phyloP scores from a whole-genome alignment of 257 asterid species.

The Solanum sejunctum region DNA sequence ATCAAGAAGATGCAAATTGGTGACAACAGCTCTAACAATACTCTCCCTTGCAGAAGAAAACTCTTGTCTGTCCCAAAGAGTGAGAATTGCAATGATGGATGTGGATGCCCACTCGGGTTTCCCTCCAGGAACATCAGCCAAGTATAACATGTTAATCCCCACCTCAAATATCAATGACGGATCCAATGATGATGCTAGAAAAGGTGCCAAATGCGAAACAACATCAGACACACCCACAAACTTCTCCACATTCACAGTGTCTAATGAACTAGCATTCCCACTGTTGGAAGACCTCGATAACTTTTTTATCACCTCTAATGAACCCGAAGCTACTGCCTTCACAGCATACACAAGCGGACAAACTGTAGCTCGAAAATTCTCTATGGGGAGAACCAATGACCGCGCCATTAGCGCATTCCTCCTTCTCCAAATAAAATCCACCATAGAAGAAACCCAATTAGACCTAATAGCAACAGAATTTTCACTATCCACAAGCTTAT shows the following conservation, averaged over 20 bases:
- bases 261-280: slow-evolving; percentile 15
- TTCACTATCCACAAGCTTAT: slow-evolving; percentile 81
- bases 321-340: slow-evolving; percentile 75
- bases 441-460: slow-evolving; percentile 72
- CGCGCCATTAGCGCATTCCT: slow-evolving; percentile 62
- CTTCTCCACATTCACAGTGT: slow-evolving; percentile 48
- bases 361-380: slow-evolving; percentile 66
- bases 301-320: slow-evolving; percentile 58
- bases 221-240: slow-evolving; percentile 79
- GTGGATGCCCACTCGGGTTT: slow-evolving; percentile 93
- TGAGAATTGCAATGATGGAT: slow-evolving; percentile 71
- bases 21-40: slow-evolving; percentile 85
- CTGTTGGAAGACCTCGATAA: slow-evolving; percentile 52
- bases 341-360: slow-evolving; percentile 70
- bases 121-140: slow-evolving; percentile 95
- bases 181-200: slow-evolving; percentile 72
- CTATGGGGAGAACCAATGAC: slow-evolving; percentile 62
- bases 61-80: slow-evolving; percentile 94
- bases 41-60: slow-evolving; percentile 87
- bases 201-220: slow-evolving; percentile 81
- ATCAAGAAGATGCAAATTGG: slow-evolving; percentile 79
- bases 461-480: slow-evolving; percentile 78
- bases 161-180: slow-evolving; percentile 86
- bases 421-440: slow-evolving; percentile 66
- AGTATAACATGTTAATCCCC: slow-evolving; percentile 77